A percentile compares a stretch with the other conserved stretches of the same genome.
Conservation (phyloP, 306 rosid genomes). For the Prosopis cineraria region DNA sequence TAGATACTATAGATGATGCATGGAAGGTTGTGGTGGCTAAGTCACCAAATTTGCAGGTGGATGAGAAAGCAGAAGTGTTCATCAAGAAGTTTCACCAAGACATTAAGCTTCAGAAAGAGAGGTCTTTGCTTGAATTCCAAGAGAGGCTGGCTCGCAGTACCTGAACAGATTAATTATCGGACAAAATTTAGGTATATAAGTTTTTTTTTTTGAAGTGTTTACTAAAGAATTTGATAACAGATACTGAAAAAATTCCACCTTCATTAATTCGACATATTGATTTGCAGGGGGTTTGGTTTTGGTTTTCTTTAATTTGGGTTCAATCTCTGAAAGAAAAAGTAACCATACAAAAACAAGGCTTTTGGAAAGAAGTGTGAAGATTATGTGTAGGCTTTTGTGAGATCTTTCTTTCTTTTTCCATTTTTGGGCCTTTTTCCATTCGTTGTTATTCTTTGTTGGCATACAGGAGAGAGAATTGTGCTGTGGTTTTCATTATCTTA, state of each 20-base stretch:
- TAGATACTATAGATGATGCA: conserved; percentile 46
- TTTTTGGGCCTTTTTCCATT: too few species aligned
- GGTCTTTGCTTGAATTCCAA: conserved; percentile 46
- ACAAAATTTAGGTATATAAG: not conserved
- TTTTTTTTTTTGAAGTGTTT: not conserved
- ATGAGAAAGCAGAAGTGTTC: conserved; percentile 49
- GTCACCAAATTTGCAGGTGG: conserved; percentile 49
- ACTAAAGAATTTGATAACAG: not conserved
- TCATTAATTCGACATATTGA: not conserved
- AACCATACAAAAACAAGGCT: too few species aligned
- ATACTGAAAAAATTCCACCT: not conserved
- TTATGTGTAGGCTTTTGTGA: not conserved
- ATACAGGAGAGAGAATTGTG: too few species aligned
- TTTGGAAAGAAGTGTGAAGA: too few species aligned
- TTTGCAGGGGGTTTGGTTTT: conserved; percentile 9
- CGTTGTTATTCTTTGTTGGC: too few species aligned
- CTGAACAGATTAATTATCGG: conserved; percentile 8
- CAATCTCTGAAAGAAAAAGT: too few species aligned
- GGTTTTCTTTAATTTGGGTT: not conserved
- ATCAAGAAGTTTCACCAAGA: conserved; percentile 44
- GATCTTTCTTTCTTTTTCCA: not conserved
- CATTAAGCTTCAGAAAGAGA: conserved; percentile 54
- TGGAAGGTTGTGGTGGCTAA: conserved; percentile 50
- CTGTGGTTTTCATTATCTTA: too few species aligned
- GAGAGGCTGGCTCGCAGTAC: conserved; percentile 47